Evolutionary conservation across 2,329 filamentous ascomycete genomes (phyloP).

Genomic region (Rhynchosporium secalis): DNA sequence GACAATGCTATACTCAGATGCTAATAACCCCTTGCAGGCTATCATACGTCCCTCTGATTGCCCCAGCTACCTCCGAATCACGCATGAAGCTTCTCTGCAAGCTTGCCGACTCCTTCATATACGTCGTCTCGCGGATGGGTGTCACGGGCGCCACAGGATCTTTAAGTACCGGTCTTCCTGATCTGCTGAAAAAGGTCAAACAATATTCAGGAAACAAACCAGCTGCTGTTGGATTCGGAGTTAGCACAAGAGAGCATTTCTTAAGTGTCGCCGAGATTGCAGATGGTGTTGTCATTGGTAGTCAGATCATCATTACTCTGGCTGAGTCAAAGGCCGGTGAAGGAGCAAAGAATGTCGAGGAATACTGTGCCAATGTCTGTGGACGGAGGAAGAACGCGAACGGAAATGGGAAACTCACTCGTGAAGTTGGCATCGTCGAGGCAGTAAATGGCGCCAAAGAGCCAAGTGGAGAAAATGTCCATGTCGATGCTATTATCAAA

Average conservation of each 20-base stretch:
- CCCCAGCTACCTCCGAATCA: constrained; percentile 85
- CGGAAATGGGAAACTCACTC: constrained; percentile 44
- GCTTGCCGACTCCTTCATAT: constrained; percentile 98
- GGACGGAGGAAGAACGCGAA: constrained; percentile 49
- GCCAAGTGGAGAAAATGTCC: constrained; percentile 58
- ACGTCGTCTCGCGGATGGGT: constrained; percentile 95
- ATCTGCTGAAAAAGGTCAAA: constrained; percentile 82
- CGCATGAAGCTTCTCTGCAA: constrained; percentile 96
- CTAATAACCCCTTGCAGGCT: constrained; percentile 51
- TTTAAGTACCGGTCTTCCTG: constrained; percentile 78
- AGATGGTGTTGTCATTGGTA: constrained; percentile 95
- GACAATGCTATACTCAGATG: not conserved
- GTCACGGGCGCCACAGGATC: constrained; percentile 88
- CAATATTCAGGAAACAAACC: constrained; percentile 89
- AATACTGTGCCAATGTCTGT: constrained; percentile 79
- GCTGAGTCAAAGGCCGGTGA: constrained; percentile 66
- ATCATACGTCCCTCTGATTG: constrained; percentile 96
- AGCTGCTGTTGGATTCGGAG: constrained; percentile 90
- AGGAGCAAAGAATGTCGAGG: constrained; percentile 71
- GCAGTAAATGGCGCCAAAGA: constrained; percentile 62
- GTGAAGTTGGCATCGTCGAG: constrained; percentile 71
- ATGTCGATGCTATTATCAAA: constrained; percentile 65
- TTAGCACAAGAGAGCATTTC: constrained; percentile 95
- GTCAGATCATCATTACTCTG: constrained; percentile 86
- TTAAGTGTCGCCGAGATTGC: constrained; percentile 78